Evolutionary conservation across 192 early-diverging fungal species (phyloP), one percentile per base, ranked within the genome.

Genomic region (Podila epicladia): DNA sequence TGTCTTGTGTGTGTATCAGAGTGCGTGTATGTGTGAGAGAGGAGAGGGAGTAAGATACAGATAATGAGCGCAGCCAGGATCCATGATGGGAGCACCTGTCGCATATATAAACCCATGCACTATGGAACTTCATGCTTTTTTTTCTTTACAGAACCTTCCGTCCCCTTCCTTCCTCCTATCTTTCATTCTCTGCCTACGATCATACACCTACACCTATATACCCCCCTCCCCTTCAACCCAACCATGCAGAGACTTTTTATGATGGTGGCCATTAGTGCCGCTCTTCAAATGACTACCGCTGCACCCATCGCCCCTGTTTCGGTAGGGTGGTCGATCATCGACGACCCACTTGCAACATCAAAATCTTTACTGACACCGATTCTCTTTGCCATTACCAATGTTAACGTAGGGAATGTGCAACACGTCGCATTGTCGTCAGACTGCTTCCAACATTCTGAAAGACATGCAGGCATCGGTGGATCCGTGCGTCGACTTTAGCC

Each of bases 401-500:
- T 45, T 9, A 26, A 17, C 26, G 1, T 63, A 85, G 84, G 55
- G n/a, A 11, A 62, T 83, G 22, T 93, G 92, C 64, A 65, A 67
- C n/a, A 88, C 87, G 17, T 82, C 74, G 3, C 82, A 82, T 2
- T 93, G 92, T 73, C 71, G 80, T 7, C 41, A 78, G 1, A 82
- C 82, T 1, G 88, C 90, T 9, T 65, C 69, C 24, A 55, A 72
- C 12, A 87, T 93, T 57, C 67, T 92, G 26, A 50, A 48, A 3
- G 85, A 84, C 45, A 82, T 93, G 53, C 84, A 92, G 59, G 45
- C 70, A 1, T 66, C 67, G 15, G 84, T 69, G 0, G 87, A 93
- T 83, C 91, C 92, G 9, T 93, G 92, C 61, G 72, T 83, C 28
- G 91, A 93, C 73, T 93, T 93, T 66, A 90, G 84, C 67, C 79